Base-by-base conservation (phyloP, 768 basidiomycete species). In the Neoboletus subvelutipes region DNA sequence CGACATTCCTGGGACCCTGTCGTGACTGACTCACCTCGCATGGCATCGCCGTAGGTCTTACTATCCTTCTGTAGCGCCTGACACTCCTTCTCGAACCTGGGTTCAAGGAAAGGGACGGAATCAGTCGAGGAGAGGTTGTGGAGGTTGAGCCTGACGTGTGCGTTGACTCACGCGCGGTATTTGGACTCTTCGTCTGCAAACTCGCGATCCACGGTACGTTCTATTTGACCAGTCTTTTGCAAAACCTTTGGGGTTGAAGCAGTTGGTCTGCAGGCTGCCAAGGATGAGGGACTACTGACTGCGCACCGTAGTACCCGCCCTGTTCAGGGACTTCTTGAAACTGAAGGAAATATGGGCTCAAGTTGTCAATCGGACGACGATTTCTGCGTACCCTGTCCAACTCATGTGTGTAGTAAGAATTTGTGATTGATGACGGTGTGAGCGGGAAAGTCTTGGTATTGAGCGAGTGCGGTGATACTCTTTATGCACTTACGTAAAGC, bases 171-270 rank as follows among this genome's bases (percentile, higher is more conserved):
- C 95, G 83, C 83, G 77, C 86, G 84, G 78, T 86, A 98, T 70
- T 94, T 91, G 47, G 86, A 83, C 71, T 97, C 93, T 73, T 97
- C 95, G 56, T 94, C 88, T 15, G 87, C 80, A 67, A 97, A 98
- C 67, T 98, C 94, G 49, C 91, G 78, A 74, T 98, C 96, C 26
- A 97, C 84, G 0, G 96, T 98, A 29, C 94, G 82, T 71, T 98
- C 96, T 57, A 98, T 93, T 75, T 98, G 95, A 54, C 96, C 96
- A 1, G 95, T 96, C 84, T 98, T 98, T 80, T 98, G 95, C 71
- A 96, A 82, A 65, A 98, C 82, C 91, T 94, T 68, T 42, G 50
- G 31, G 28, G 31, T 54, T 41, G 61, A 39, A 53, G 22, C 18
- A 5, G 18, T 47, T 50, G 50, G 60, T 60, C 53, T 52, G 54